Conservation (phyloP, 495 filamentous ascomycete genomes). For the Xylaria curta region DNA sequence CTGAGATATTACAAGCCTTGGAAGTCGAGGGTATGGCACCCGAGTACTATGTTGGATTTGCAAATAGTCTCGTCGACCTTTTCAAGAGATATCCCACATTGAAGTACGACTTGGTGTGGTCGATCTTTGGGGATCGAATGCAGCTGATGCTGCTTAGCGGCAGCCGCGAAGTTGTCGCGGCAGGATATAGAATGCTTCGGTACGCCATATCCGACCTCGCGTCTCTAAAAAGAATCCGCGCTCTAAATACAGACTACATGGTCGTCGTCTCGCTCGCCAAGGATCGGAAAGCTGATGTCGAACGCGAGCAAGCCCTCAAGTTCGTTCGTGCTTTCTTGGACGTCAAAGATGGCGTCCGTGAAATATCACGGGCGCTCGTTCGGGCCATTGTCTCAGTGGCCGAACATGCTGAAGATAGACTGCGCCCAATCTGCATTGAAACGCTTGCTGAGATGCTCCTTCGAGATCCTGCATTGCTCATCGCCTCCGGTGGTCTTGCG, state of each 20-base stretch:
- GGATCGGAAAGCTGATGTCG: conserved; percentile 92
- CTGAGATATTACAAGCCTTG: conserved; percentile 85
- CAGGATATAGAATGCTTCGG: conserved; percentile 89
- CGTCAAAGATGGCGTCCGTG: conserved; percentile 88
- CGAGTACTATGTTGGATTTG: conserved; percentile 92
- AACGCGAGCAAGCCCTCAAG: conserved; percentile 95
- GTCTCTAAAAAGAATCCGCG: conserved; percentile 86
- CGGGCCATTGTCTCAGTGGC: conserved; percentile 88
- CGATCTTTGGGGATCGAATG: conserved; percentile 88
- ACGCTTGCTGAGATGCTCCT: conserved; percentile 91
- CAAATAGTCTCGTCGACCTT: conserved; percentile 88
- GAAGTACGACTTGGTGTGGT: conserved; percentile 96
- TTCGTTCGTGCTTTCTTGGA: conserved; percentile 96
- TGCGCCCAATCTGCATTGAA: conserved; percentile 87
- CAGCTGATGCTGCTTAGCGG: conserved; percentile 95
- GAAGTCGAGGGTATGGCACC: conserved; percentile 86
- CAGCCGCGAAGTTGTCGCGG: conserved; percentile 92
- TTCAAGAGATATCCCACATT: conserved; percentile 92
- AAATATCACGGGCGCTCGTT: conserved; percentile 85
- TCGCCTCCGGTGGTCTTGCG: conserved; percentile 79
- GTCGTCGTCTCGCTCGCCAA: conserved; percentile 91
- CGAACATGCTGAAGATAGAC: conserved; percentile 79
- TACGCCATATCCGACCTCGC: conserved; percentile 92
- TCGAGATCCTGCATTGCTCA: conserved; percentile 78
- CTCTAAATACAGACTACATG: conserved; percentile 87